A percentile compares a stretch with the other conserved stretches of the same genome.
Evolutionary conservation across 1,139 yeast species (phyloP).

Genomic region (Pichia sp.): DNA sequence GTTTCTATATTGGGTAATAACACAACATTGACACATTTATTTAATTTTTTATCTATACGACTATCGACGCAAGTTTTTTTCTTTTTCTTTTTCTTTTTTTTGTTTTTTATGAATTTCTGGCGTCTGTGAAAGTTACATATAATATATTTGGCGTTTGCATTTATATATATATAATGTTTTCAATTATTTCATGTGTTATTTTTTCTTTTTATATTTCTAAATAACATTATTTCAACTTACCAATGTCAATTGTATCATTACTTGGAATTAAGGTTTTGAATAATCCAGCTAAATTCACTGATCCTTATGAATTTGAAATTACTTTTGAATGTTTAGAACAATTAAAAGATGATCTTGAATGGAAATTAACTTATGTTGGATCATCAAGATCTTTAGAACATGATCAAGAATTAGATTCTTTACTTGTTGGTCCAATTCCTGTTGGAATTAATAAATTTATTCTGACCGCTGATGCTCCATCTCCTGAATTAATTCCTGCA

Average conservation of each 20-base stretch:
- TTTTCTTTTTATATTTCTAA: slow-evolving; percentile 28
- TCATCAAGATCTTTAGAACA: slow-evolving; percentile 89
- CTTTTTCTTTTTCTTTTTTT: no score
- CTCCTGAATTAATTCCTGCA: slow-evolving; percentile 93
- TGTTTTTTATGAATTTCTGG: no score
- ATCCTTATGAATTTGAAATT: slow-evolving; percentile 92
- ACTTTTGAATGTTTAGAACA: slow-evolving; percentile 96
- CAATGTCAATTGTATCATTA: slow-evolving; percentile 86
- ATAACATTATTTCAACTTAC: background rate
- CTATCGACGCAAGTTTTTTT: no score
- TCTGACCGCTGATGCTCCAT: slow-evolving; percentile 93
- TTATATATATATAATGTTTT: no score
- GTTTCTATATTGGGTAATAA: no score
- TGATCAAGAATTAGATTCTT: slow-evolving; percentile 93
- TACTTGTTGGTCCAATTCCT: slow-evolving; percentile 96
- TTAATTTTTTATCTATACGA: no score
- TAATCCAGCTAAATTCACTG: slow-evolving; percentile 92
- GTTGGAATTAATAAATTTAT: slow-evolving; percentile 93
- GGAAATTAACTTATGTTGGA: slow-evolving; percentile 97
- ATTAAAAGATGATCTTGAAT: slow-evolving; percentile 85
- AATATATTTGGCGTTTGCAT: no score
- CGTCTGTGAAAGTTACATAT: no score
- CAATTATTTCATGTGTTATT: no score
- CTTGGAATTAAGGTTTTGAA: slow-evolving; percentile 87
- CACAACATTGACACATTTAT: no score